These are phyloP conservation scores for Solanum phureja DNA, from an alignment of 257 asterid genomes.

Conservation along the genomic window DNA sequence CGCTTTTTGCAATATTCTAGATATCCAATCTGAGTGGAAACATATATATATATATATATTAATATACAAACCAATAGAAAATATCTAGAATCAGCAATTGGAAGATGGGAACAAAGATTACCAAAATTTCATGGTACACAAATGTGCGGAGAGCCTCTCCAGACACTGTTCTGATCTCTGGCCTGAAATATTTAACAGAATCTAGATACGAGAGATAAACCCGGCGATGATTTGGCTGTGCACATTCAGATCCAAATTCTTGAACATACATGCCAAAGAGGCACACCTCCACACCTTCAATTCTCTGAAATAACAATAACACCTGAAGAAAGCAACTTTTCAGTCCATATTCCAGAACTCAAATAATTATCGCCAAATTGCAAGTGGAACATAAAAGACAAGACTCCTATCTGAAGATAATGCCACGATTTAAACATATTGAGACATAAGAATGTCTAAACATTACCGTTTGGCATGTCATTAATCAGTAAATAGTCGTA, in stretches of 20 bases:
- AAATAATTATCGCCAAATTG: background rate
- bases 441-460: background rate
- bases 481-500: background rate
- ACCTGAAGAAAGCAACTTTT: conserved; percentile 45
- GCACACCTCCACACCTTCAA: conserved; percentile 99
- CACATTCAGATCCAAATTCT: conserved; percentile 97
- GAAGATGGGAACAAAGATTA: conserved; percentile 16
- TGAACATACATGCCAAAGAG: conserved; percentile 97
- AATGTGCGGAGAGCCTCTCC: conserved; percentile 99
- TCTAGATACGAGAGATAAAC: conserved; percentile 97
- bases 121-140: conserved; percentile 98
- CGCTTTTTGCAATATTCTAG: conserved; percentile 91
- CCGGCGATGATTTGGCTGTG: conserved; percentile 94
- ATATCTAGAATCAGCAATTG: background rate
- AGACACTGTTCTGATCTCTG: conserved; percentile 76
- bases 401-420: background rate
- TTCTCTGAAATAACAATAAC: conserved; percentile 77
- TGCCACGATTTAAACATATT: background rate
- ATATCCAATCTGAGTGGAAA: conserved; percentile 71
- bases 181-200: conserved; percentile 97
- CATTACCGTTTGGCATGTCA: background rate
- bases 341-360: conserved; percentile 6
- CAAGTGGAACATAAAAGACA: background rate
- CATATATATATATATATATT: background rate
- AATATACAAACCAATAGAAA: conserved; percentile 3